Evolutionary conservation across 768 basidiomycete species (phyloP).

Genomic region (Suillus fuscotomentosus): DNA sequence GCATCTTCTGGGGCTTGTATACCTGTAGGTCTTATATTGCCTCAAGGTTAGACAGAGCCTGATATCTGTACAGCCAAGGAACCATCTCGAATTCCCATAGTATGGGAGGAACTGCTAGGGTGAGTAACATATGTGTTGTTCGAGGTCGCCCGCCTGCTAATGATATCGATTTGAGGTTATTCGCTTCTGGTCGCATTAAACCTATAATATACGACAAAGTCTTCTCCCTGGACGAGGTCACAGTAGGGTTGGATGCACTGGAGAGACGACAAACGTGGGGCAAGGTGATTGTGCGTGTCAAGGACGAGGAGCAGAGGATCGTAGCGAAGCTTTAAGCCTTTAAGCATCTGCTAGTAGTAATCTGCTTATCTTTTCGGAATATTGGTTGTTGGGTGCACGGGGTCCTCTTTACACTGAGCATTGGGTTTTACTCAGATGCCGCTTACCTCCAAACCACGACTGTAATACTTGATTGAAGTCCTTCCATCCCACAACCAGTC

Average conservation of each 20-base stretch:
- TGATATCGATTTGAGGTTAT: conserved; percentile 45
- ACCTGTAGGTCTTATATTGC: conserved; percentile 42
- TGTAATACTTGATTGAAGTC: neutral
- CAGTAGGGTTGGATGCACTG: conserved; percentile 70
- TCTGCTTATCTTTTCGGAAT: neutral
- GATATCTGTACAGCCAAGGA: conserved; percentile 53
- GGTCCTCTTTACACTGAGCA: conserved; percentile 11
- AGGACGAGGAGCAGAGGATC: conserved; percentile 40
- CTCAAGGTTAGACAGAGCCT: neutral
- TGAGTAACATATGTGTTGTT: conserved; percentile 30
- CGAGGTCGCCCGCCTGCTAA: conserved; percentile 8
- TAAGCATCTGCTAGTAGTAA: neutral
- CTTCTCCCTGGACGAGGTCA: conserved; percentile 65
- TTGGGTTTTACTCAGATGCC: neutral
- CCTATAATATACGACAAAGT: conserved; percentile 71
- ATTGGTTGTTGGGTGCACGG: conserved; percentile 16
- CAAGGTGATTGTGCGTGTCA: conserved; percentile 73
- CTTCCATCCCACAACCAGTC: conserved; percentile 2
- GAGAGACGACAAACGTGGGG: conserved; percentile 91
- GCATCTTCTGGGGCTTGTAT: conserved; percentile 88
- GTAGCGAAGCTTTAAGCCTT: conserved; percentile 41
- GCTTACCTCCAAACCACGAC: conserved; percentile 2
- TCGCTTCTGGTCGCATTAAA: conserved; percentile 59
- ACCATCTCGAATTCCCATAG: conserved; percentile 54
- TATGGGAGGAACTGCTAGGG: conserved; percentile 74